Conservation (phyloP, 129 eudicot genomes). For the Kitagawia praeruptora region DNA sequence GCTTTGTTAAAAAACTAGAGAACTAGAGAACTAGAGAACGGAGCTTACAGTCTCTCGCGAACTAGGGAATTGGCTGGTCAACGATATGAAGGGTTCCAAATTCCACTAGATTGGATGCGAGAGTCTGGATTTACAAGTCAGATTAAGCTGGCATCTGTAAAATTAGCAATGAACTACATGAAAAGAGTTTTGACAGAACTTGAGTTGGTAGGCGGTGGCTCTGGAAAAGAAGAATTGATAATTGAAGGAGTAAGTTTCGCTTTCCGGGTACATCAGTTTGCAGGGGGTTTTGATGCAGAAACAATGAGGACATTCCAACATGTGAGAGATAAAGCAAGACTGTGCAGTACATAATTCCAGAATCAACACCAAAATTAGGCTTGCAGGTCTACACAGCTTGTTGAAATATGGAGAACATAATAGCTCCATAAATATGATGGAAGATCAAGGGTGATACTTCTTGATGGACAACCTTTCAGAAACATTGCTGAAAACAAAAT, state of each 20-base stretch:
- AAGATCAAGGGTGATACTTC: background rate
- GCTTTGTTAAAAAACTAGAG: too few relatives aligned
- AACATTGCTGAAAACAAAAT: too few relatives aligned
- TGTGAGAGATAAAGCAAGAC: slow-evolving; percentile 72
- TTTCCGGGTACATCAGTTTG: slow-evolving; percentile 98
- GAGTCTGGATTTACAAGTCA: slow-evolving; percentile 73
- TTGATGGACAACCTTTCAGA: background rate
- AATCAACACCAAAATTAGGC: slow-evolving; percentile 43
- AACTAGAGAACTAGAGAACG: slow-evolving; percentile 48
- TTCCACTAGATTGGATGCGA: slow-evolving; percentile 86
- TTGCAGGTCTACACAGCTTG: slow-evolving; percentile 29
- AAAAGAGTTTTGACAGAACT: slow-evolving; percentile 79
- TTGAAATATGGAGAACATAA: background rate
- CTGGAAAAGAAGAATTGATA: slow-evolving; percentile 87
- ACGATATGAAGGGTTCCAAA: slow-evolving; percentile 55
- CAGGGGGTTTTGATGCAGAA: slow-evolving; percentile 90
- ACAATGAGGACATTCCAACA: slow-evolving; percentile 81
- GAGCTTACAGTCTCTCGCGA: slow-evolving; percentile 70
- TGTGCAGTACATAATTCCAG: slow-evolving; percentile 50
- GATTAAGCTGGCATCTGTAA: slow-evolving; percentile 94
- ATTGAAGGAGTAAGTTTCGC: slow-evolving; percentile 89
- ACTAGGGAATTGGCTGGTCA: slow-evolving; percentile 72
- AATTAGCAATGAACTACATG: slow-evolving; percentile 94
- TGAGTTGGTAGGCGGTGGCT: slow-evolving; percentile 68
- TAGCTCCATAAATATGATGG: background rate